Conservation (phyloP, 768 basidiomycete genomes). For the Russula ochroleuca region DNA sequence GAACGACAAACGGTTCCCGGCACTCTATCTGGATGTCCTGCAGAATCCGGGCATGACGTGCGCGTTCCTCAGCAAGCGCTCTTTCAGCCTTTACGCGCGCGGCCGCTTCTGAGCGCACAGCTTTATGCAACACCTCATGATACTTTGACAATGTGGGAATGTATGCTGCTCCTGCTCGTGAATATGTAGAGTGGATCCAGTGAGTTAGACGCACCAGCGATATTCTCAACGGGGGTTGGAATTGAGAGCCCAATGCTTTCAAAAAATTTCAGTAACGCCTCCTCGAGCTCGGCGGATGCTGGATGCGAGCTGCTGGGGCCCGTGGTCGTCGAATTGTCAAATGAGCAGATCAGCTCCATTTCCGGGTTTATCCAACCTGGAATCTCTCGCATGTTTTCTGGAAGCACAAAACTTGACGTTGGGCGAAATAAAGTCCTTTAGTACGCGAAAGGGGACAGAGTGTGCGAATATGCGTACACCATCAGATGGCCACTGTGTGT, state of each 20-base stretch:
- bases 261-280: constrained; percentile 4
- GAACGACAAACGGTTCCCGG: constrained; percentile 33
- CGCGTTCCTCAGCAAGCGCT: constrained; percentile 17
- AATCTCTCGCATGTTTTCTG: background rate
- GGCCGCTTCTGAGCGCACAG: background rate
- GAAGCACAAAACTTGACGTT: constrained; percentile 14
- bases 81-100: constrained; percentile 9
- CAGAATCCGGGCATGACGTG: constrained; percentile 17
- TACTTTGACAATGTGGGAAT: background rate
- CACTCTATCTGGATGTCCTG: constrained; percentile 27
- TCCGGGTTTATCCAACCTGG: background rate
- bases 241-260: constrained; percentile 3
- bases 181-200: background rate
- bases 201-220: constrained; percentile 9
- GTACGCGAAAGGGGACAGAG: background rate
- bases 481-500: background rate
- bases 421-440: background rate
- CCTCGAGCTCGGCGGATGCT: constrained; percentile 3
- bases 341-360: background rate
- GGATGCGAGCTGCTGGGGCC: background rate
- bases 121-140: background rate
- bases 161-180: constrained; percentile 1
- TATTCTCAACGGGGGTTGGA: constrained; percentile 2
- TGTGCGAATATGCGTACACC: constrained; percentile 15
- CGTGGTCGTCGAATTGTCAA: background rate